These are phyloP conservation scores for Ogataea allantospora DNA, from an alignment of 805 yeast species.

Conservation along the genomic window DNA sequence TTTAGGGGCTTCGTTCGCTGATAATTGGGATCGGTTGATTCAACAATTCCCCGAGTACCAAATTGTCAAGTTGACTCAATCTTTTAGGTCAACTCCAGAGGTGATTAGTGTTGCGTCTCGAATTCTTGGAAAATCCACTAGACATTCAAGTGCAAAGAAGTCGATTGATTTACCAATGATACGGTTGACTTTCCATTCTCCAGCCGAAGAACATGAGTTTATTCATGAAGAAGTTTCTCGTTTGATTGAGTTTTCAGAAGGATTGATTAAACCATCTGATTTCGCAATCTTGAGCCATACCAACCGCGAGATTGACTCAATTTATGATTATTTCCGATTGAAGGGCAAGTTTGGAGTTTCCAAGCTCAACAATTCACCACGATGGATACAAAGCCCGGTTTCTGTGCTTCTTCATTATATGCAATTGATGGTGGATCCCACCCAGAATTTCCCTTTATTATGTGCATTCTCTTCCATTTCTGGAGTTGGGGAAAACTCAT, in stretches of 20 bases:
- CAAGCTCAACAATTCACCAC: constrained; percentile 45
- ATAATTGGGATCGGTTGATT: constrained; percentile 24
- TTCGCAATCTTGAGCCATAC: constrained; percentile 53
- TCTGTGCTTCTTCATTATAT: constrained; percentile 49
- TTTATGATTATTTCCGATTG: constrained; percentile 38
- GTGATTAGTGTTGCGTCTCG: constrained; percentile 44
- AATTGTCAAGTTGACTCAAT: constrained; percentile 41
- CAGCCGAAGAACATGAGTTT: constrained; percentile 41
- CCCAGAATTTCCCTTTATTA: constrained; percentile 27
- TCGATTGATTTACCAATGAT: constrained; percentile 23
- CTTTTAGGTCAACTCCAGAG: constrained; percentile 63
- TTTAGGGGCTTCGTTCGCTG: constrained; percentile 45
- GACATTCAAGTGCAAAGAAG: constrained; percentile 20
- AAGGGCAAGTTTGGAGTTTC: constrained; percentile 41
- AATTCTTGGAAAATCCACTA: constrained; percentile 21
- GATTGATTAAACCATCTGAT: constrained; percentile 43
- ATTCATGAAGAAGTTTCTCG: constrained; percentile 45
- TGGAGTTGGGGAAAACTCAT: constrained; percentile 23
- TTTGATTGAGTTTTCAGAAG: constrained; percentile 41
- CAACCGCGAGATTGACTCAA: constrained; percentile 45
- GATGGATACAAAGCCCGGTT: constrained; percentile 49
- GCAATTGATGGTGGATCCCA: constrained; percentile 38
- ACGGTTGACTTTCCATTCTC: constrained; percentile 27
- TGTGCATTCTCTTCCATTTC: constrained; percentile 25
- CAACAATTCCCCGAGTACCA: constrained; percentile 25